Conservation (phyloP, 495 filamentous ascomycete species). For the Talaromyces proteolyticus region DNA sequence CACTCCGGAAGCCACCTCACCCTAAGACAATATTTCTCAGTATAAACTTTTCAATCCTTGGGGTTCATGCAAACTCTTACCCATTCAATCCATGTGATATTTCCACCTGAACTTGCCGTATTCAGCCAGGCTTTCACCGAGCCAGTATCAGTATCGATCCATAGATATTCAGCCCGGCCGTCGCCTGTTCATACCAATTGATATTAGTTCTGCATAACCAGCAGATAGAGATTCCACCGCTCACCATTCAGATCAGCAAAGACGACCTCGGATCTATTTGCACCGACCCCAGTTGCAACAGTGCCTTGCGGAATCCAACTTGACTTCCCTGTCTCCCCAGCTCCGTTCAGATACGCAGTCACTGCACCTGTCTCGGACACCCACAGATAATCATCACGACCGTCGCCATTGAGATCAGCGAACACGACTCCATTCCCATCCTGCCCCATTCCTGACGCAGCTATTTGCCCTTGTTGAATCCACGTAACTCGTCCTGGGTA, state of each 20-base stretch:
- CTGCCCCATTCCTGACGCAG: background rate
- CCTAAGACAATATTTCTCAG: background rate
- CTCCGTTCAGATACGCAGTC: constrained; percentile 8
- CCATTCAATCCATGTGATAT: background rate
- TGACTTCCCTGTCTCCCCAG: background rate
- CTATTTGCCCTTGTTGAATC: background rate
- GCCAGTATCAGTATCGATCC: constrained; percentile 8
- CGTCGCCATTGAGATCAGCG: constrained; percentile 15
- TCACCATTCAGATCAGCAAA: constrained; percentile 5
- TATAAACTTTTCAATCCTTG: background rate
- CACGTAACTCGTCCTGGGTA: background rate
- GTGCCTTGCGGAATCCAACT: background rate
- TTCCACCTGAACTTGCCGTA: background rate
- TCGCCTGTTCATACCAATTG: constrained; percentile 16
- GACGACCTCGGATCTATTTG: constrained; percentile 1
- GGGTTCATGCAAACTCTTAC: background rate
- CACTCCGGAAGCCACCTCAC: background rate
- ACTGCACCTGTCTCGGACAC: constrained; percentile 8
- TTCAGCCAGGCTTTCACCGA: background rate
- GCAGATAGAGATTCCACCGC: background rate
- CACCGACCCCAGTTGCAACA: background rate
- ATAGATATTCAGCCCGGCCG: constrained; percentile 14
- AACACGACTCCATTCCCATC: constrained; percentile 8
- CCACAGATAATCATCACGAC: constrained; percentile 18
- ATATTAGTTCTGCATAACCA: constrained; percentile 11